Percentiles rank a stretch among this genome's conserved stretches.
phyloP scores from a whole-genome alignment of 1,284 basidiomycete species.

The Marasmius fiardii region DNA sequence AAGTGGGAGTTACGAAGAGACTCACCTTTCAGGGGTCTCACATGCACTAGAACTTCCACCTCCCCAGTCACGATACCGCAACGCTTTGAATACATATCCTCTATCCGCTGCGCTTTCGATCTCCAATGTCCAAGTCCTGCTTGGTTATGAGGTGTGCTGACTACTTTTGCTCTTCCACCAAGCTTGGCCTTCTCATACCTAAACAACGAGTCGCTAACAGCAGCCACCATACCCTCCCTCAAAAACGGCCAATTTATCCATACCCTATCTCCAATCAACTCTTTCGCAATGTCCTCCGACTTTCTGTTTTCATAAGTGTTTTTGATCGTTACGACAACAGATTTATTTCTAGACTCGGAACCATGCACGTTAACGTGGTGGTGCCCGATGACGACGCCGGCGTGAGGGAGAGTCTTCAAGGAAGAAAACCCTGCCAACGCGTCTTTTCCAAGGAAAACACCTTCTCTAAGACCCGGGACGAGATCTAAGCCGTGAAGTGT shows the following conservation, averaged over 20 bases:
- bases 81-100: slow-evolving; percentile 86
- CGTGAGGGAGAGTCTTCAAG: slow-evolving; percentile 84
- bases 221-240: slow-evolving; percentile 86
- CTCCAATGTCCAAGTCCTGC: slow-evolving; percentile 72
- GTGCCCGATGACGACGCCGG: slow-evolving; percentile 64
- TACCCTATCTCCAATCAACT: slow-evolving; percentile 74
- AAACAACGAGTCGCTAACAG: slow-evolving; percentile 86
- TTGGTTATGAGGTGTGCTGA: slow-evolving; percentile 70
- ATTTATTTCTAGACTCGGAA: slow-evolving; percentile 85
- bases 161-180: slow-evolving; percentile 41
- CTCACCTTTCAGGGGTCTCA: slow-evolving; percentile 83
- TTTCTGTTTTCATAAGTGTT: slow-evolving; percentile 71
- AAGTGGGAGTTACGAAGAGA: slow-evolving; percentile 5
- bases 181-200: slow-evolving; percentile 78
- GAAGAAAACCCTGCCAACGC: slow-evolving; percentile 97
- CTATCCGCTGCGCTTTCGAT: slow-evolving; percentile 76
- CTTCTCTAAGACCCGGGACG: slow-evolving; percentile 84
- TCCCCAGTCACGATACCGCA: slow-evolving; percentile 84
- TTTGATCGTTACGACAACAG: slow-evolving; percentile 86
- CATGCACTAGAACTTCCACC: slow-evolving; percentile 80
- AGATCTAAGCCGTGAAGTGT: slow-evolving; percentile 86
- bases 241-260: slow-evolving; percentile 95
- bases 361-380: slow-evolving; percentile 96
- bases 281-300: slow-evolving; percentile 70
- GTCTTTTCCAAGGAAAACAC: slow-evolving; percentile 82